phyloP scores from a whole-genome alignment of 306 rosid species.

The Lathyrus oleraceus region DNA sequence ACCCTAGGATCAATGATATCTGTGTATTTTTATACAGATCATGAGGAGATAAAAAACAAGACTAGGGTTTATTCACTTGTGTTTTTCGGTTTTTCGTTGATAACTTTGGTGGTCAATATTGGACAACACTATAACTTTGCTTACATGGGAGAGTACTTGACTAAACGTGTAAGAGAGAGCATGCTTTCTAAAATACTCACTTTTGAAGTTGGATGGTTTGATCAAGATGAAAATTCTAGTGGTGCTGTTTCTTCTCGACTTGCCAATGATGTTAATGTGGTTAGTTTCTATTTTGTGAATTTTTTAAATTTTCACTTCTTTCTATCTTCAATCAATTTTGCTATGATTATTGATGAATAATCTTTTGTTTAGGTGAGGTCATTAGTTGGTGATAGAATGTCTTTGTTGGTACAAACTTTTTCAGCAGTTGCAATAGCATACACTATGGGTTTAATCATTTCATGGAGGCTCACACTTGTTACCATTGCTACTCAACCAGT shows the following conservation, averaged over 20 bases:
- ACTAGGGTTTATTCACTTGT: conserved; percentile 13
- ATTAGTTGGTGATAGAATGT: conserved; percentile 57
- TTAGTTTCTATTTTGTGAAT: conserved; percentile 5
- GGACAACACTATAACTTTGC: conserved; percentile 51
- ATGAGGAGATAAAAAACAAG: conserved; percentile 39
- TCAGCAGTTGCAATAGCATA: conserved; percentile 49
- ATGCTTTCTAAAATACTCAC: conserved; percentile 51
- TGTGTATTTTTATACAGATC: conserved; percentile 37
- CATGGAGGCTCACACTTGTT: conserved; percentile 53
- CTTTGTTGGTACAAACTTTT: conserved; percentile 46
- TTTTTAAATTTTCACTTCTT: no score
- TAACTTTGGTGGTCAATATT: conserved; percentile 36
- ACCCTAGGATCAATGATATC: conserved; percentile 41
- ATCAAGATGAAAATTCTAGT: conserved; percentile 44
- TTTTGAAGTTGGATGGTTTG: conserved; percentile 61
- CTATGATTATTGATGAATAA: background rate
- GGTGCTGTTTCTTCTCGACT: conserved; percentile 53
- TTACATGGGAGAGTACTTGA: conserved; percentile 51
- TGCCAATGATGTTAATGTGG: conserved; percentile 56
- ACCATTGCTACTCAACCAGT: conserved; percentile 50
- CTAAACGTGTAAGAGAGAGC: conserved; percentile 48
- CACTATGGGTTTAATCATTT: conserved; percentile 49
- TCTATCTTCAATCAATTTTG: no score
- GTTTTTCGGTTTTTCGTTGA: conserved; percentile 36
- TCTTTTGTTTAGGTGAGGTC: conserved; percentile 47